These are phyloP conservation scores for Trichoderma brevicompactum DNA, from an alignment of 2,329 filamentous ascomycete genomes.

Conservation along the genomic window DNA sequence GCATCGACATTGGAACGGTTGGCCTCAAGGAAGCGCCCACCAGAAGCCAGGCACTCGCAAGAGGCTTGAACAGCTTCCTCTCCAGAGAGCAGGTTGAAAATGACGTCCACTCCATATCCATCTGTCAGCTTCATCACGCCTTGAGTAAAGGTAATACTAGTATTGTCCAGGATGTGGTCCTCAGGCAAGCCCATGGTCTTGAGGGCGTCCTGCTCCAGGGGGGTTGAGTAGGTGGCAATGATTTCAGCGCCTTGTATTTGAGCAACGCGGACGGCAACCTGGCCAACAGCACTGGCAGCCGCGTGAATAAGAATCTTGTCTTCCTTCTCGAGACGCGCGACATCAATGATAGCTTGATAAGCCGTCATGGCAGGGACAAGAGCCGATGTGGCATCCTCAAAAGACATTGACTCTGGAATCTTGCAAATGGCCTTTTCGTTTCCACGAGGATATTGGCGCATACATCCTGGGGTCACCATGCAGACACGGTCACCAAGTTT, in stretches of 20 bases:
- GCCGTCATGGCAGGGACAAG: slow-evolving; percentile 43
- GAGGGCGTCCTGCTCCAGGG: slow-evolving; percentile 41
- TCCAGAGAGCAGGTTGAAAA: slow-evolving; percentile 43
- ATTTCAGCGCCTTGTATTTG: slow-evolving; percentile 36
- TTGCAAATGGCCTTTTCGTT: slow-evolving; percentile 28
- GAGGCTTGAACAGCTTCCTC: slow-evolving; percentile 38
- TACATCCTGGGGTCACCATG: slow-evolving; percentile 14
- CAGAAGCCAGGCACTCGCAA: slow-evolving; percentile 43
- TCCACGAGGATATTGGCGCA: slow-evolving; percentile 26
- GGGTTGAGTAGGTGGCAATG: slow-evolving; percentile 32
- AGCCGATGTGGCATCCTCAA: slow-evolving; percentile 42
- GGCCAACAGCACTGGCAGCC: slow-evolving; percentile 40
- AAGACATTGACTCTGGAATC: slow-evolving; percentile 44
- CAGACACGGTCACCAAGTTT: slow-evolving; percentile 36
- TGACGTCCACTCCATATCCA: slow-evolving; percentile 41
- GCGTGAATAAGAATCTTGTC: slow-evolving; percentile 44
- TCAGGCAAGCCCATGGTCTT: slow-evolving; percentile 36
- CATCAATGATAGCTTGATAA: slow-evolving; percentile 29
- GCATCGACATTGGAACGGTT: slow-evolving; percentile 39
- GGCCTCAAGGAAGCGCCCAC: slow-evolving; percentile 45
- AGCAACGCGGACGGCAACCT: slow-evolving; percentile 39
- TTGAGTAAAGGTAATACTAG: slow-evolving; percentile 37
- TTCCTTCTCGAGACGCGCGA: slow-evolving; percentile 39
- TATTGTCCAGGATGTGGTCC: slow-evolving; percentile 41
- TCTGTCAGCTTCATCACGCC: slow-evolving; percentile 37